Conservation (phyloP, 2,329 filamentous ascomycete species). For the Zymoseptoria ardabiliae region DNA sequence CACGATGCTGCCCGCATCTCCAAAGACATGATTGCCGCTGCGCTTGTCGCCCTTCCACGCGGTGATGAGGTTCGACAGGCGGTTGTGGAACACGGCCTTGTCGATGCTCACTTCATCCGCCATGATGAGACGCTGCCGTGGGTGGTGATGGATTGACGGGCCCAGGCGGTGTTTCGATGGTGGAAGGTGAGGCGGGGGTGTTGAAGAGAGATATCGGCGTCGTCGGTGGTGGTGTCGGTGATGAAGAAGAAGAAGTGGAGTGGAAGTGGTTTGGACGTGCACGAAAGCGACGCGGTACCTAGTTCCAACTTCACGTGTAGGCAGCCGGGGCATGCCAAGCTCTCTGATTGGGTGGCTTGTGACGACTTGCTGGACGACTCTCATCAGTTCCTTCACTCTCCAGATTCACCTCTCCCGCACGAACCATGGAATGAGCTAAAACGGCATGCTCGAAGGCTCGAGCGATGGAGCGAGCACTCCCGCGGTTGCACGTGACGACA, state of each 20-base stretch:
- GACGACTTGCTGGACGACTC: not conserved
- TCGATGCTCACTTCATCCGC: slow-evolving; percentile 89
- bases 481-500: slow-evolving; percentile 1
- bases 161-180: slow-evolving; percentile 10
- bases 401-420: not conserved
- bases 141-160: slow-evolving; percentile 10
- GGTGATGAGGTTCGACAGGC: slow-evolving; percentile 75
- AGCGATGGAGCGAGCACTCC: not conserved
- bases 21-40: slow-evolving; percentile 75
- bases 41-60: slow-evolving; percentile 97
- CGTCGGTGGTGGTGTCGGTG: slow-evolving; percentile 1
- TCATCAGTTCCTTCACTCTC: not conserved
- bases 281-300: slow-evolving; percentile 7
- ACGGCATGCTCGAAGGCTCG: not conserved
- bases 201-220: not conserved
- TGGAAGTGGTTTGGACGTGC: slow-evolving; percentile 1
- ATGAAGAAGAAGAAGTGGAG: slow-evolving; percentile 1
- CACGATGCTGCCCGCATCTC: slow-evolving; percentile 76
- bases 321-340: slow-evolving; percentile 1
- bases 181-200: slow-evolving; percentile 1
- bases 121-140: slow-evolving; percentile 37
- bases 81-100: slow-evolving; percentile 86
- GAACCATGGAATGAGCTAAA: not conserved
- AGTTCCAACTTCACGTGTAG: not conserved
- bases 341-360: not conserved